Evolutionary conservation across 352 stramenopile species (phyloP).

Genomic region (Pythium aquatile): DNA sequence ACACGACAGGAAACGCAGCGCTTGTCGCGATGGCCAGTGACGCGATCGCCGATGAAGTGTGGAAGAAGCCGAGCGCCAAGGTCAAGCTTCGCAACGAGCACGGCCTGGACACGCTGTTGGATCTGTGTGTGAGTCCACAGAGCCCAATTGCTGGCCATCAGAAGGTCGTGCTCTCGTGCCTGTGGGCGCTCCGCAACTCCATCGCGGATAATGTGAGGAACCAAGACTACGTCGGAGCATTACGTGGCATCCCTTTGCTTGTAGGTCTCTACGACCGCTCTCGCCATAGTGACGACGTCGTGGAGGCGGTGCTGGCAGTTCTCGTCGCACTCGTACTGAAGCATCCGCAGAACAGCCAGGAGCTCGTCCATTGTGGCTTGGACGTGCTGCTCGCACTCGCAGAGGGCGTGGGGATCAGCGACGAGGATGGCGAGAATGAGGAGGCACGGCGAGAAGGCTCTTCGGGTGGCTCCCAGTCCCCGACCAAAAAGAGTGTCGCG

Average conservation of each 20-base stretch:
- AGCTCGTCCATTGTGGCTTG: conserved; percentile 59
- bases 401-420: conserved; percentile 23
- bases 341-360: conserved; percentile 57
- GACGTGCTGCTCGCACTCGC: conserved; percentile 61
- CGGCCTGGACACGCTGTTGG: conserved; percentile 58
- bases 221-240: conserved; percentile 56
- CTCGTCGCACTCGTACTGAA: conserved; percentile 54
- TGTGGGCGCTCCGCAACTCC: conserved; percentile 68
- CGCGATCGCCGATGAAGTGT: conserved; percentile 78
- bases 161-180: conserved; percentile 50
- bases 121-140: conserved; percentile 36
- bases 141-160: conserved; percentile 17
- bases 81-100: conserved; percentile 63
- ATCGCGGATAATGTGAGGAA: conserved; percentile 56
- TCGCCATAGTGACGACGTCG: conserved; percentile 47
- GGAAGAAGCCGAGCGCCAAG: conserved; percentile 56
- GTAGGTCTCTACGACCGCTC: conserved; percentile 45
- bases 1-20: conserved; percentile 46
- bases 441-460: conserved; percentile 28
- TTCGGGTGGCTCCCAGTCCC: conserved; percentile 4
- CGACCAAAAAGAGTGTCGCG: neutral
- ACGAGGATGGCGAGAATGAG: conserved; percentile 28
- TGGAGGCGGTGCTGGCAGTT: conserved; percentile 55
- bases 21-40: conserved; percentile 71
- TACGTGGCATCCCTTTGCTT: conserved; percentile 50